Evolutionary conservation across 164 flowering plant species (phyloP), one percentile per base, ranked within the genome.

Genomic region (Vitis labrusca): DNA sequence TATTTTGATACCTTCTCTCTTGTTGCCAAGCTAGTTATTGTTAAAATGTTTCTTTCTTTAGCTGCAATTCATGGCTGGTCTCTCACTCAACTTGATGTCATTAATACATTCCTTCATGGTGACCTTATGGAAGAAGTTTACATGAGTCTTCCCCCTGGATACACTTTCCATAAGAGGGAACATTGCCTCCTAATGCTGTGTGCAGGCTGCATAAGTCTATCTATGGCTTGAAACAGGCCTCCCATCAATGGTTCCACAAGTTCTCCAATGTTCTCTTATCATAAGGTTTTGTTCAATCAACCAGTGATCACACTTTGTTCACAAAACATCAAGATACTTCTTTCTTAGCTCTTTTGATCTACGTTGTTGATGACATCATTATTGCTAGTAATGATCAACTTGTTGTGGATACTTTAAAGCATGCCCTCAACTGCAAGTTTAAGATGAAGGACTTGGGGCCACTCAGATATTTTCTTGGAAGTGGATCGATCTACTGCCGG

Each of bases 111-210:
- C 23, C 15, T 52, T 2, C 59, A 65, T 13, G 68, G 44, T 13
- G 59, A 65, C 15, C 29, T 65, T 2, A 3, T 19, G 8, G 68
- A 65, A 6, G 68, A 52, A n/a, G 68, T 65, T 1, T 65, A 52
- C 9, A 53, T 65, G 68, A 8, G 12, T 6, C 0, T 65, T 2
- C 59, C 68, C 14, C 59, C 50, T 3, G 59, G 58, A 10, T 19
- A 23, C 11, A 1, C 9, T 55, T 9, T 12, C 10, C 19, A 0
- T 3, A 9, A 17, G 17, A 12, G 16, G 37, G 6, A 58, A 8
- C 15, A 27, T 2, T 16, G 14, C 6, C 44, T 32, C 44, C 0
- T 32, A 32, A 32, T 32, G 44, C 44, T 3, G 67, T 65, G 13
- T 65, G 67, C 9, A 50, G 9, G 14, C 10, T 65, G 8, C 29